Base-by-base conservation (phyloP, 371 early-diverging fungal species). In the Mortierella sp. region DNA sequence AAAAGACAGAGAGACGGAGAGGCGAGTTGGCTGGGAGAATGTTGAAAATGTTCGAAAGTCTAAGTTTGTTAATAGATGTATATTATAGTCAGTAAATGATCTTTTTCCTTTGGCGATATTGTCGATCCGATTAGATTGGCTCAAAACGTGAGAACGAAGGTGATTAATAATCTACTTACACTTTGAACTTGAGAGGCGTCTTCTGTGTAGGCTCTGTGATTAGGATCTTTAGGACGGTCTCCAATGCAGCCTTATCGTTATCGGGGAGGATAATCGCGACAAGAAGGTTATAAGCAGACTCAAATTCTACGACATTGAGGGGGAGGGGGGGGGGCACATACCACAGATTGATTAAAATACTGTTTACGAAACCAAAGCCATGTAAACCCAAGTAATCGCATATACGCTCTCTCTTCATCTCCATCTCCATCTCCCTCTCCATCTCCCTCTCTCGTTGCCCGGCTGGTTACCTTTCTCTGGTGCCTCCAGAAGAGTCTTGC, bases 11-110 rank as follows among this genome's bases (percentile, higher is more conserved):
- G 70, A 92, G 93, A 47, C 96, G 93, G 60, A 90, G 88, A 59
- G 91, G 83, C 62, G 88, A 90, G 65, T 88, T 85, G 75, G 86
- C 77, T 35, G 90, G 92, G 66, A 94, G 87, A 64, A 89, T 88
- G 84, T 93, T 94, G 89, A 92, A 95, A 68, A 96, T 85, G 86
- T 94, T 96, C 68, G 93, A 90, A 57, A 96, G 90, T 51, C 95
- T 96, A 73, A 40, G 47, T 20, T 12, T 14, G 12, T 49, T 57
- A 26, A 40, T 40, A 14, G 14, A 40, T 1, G 5, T 40, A 11
- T 6, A 40, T 40, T 40, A 11, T 40, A 40, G 9, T 14, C 39
- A 6, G n/a, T n/a, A n/a, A n/a, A n/a, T n/a, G n/a, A n/a, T n/a
- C n/a, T n/a, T 39, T 39, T 39, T 39, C 10, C 10, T 9, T 40